Base-by-base conservation (phyloP, 2,329 filamentous ascomycete genomes). In the Orbilia ellipsospora region DNA sequence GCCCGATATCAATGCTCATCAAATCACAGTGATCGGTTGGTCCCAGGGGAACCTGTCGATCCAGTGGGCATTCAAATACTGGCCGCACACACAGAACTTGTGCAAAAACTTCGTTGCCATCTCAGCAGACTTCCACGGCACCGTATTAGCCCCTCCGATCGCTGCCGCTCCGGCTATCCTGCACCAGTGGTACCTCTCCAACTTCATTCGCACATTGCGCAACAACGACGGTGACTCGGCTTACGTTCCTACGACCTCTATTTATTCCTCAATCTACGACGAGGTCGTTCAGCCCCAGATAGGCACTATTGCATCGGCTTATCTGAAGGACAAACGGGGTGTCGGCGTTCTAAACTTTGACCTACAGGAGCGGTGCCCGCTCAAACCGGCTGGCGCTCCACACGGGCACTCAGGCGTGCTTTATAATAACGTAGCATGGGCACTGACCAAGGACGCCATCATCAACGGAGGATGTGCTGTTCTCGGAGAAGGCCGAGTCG, bases 31-130 rank as follows among this genome's bases (percentile, higher is more conserved):
- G 18, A 80, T 88, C n/a, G 83, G 82, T 13, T 88, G 85, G 85
- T 87, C 85, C 0, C 86, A 89, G 80, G 87, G 87, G 15, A 85
- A 84, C 56, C 80, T 88, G 1, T 81, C 86, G 70, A 82, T 84
- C 0, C 87, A 89, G 79, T 88, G 87, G 87, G 86, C 85, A 0
- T 81, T 87, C 77, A 88, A 87, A 77, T 88, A 87, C 81, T 88
- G 85, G 85, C 86, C 86, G 0, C 86, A 84, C 0, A 86, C 84
- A 0, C 83, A 84, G 2, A 77, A 75, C 1, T 80, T 81, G 0
- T 83, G 85, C 1, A 82, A 82, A n/a, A 84, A 88, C 79, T 84
- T 87, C 79, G 82, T 89, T 48, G 83, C 85, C 52, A 82, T 88
- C 55, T 85, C 84, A 8, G 83, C 86, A 0, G 86, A 88, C 78